Percentiles rank a stretch among this genome's conserved stretches.
These are phyloP conservation scores for Colletotrichum sublineola DNA, from an alignment of 2,329 filamentous ascomycete species.

Conservation along the genomic window DNA sequence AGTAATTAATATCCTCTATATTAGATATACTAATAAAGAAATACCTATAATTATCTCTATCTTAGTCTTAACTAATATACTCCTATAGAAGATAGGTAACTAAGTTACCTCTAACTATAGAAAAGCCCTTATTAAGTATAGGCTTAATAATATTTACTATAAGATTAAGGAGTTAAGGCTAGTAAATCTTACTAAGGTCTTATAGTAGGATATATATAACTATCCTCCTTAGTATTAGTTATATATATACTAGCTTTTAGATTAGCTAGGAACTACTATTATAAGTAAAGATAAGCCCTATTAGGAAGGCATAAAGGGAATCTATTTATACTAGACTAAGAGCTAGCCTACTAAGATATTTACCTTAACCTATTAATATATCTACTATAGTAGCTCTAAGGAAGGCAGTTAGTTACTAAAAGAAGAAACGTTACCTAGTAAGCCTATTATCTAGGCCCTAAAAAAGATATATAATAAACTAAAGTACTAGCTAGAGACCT, in stretches of 20 bases:
- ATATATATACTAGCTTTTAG: neutral
- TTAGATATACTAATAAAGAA: neutral
- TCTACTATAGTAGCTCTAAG: too few species aligned
- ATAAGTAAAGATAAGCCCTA: neutral
- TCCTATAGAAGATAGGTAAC: neutral
- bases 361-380: too few species aligned
- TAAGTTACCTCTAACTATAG: neutral
- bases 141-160: neutral
- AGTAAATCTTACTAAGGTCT: neutral
- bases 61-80: neutral
- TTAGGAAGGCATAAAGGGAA: neutral
- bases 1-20: neutral
- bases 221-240: neutral
- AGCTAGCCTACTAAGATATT: neutral
- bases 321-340: neutral
- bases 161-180: neutral
- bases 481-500: too few species aligned
- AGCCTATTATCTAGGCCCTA: too few species aligned
- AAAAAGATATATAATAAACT: too few species aligned
- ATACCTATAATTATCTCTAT: neutral
- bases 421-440: too few species aligned
- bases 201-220: neutral
- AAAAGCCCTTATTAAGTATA: neutral
- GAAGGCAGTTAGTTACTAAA: accelerated
- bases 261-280: neutral